These are phyloP conservation scores for Crithidia brevicula DNA, from an alignment of 208 protist genomes.

Conservation along the genomic window DNA sequence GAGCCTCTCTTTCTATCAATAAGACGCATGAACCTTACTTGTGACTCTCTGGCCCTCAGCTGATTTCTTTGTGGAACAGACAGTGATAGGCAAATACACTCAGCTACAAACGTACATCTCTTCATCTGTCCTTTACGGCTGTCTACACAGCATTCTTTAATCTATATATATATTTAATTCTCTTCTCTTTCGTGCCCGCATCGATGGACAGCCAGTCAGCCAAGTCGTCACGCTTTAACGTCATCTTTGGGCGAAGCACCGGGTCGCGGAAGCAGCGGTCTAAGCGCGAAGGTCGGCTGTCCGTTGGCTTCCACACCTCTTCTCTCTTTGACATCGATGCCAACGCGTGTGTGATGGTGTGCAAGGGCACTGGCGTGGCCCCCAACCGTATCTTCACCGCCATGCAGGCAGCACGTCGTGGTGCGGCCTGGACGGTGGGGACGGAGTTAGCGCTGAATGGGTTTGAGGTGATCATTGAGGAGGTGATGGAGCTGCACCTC, in stretches of 20 bases:
- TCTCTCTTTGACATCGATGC: slow-evolving; percentile 47
- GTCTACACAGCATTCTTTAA: no score
- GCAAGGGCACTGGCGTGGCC: slow-evolving; percentile 42
- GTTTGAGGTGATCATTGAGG: slow-evolving; percentile 63
- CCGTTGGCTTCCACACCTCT: slow-evolving; percentile 49
- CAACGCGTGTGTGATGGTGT: slow-evolving; percentile 31
- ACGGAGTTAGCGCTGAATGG: slow-evolving; percentile 49
- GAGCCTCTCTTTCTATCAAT: no score
- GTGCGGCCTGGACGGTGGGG: slow-evolving; percentile 51
- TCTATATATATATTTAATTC: no score
- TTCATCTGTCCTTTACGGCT: no score
- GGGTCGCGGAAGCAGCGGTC: slow-evolving; percentile 51
- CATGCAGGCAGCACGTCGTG: slow-evolving; percentile 63
- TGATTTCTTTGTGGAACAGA: no score
- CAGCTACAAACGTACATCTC: no score
- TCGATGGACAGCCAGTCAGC: background rate
- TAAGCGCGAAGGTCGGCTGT: slow-evolving; percentile 53
- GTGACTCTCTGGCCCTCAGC: no score
- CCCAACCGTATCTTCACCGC: slow-evolving; percentile 50
- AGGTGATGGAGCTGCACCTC: slow-evolving; percentile 72
- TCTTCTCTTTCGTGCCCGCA: background rate
- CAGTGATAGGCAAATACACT: no score
- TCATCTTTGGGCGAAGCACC: slow-evolving; percentile 45
- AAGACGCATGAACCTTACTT: no score
- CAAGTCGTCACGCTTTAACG: slow-evolving; percentile 56